Evolutionary conservation across 176 grass and related monocot genomes (phyloP).

Genomic region (bread wheat (Triticum aestivum)): DNA sequence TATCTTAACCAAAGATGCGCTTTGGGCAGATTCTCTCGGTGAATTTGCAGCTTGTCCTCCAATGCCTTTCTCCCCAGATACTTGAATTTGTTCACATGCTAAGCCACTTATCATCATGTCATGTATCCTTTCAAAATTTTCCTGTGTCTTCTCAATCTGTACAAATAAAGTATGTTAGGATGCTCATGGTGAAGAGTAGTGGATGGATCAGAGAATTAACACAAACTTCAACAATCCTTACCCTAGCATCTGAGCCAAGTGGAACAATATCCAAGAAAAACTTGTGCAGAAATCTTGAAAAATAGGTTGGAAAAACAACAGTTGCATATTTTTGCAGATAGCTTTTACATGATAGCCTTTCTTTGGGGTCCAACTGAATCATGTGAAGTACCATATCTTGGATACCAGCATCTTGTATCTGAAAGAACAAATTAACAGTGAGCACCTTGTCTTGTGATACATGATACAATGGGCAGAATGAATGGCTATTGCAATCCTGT

Average conservation of each 20-base stretch:
- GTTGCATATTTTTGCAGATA: slow-evolving; percentile 90
- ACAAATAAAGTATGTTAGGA: slow-evolving; percentile 19
- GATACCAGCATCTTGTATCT: slow-evolving; percentile 96
- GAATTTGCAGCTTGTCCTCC: slow-evolving; percentile 36
- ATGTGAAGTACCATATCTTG: slow-evolving; percentile 98
- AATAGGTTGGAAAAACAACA: slow-evolving; percentile 87
- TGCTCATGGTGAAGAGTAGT: neutral
- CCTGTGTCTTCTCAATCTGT: slow-evolving; percentile 73
- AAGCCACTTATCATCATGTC: slow-evolving; percentile 67
- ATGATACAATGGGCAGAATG: neutral
- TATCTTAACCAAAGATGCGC: slow-evolving; percentile 36
- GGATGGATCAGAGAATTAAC: slow-evolving; percentile 22
- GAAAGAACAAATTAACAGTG: slow-evolving; percentile 39
- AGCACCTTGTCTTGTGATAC: neutral
- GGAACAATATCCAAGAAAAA: slow-evolving; percentile 94
- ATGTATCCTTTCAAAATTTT: slow-evolving; percentile 72
- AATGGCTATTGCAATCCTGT: slow-evolving; percentile 7
- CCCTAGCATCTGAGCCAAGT: slow-evolving; percentile 91
- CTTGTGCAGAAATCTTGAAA: slow-evolving; percentile 87
- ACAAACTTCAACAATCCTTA: slow-evolving; percentile 37
- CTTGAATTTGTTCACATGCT: slow-evolving; percentile 25
- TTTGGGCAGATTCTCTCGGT: slow-evolving; percentile 29
- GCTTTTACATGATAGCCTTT: slow-evolving; percentile 76
- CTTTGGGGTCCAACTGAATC: slow-evolving; percentile 92
- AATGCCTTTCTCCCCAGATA: slow-evolving; percentile 31